Conservation (phyloP, 2,329 filamentous ascomycete genomes). For the Sporothrix pseudoabietina region DNA sequence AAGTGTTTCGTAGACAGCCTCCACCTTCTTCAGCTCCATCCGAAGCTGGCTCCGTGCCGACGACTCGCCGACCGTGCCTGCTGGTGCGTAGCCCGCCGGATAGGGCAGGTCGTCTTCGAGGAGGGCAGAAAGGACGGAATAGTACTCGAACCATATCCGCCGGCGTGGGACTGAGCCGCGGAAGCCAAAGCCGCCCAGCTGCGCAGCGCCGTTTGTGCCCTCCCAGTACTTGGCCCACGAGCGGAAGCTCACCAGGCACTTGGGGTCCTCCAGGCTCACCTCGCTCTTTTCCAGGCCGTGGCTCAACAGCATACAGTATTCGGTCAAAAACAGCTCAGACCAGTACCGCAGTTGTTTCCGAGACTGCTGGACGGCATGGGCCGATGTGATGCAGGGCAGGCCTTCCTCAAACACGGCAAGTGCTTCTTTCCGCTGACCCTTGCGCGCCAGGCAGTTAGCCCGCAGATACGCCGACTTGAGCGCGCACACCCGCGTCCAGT, state of each 20-base stretch:
- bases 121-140: slow-evolving; percentile 74
- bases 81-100: slow-evolving; percentile 49
- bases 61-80: slow-evolving; percentile 49
- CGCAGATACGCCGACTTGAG: slow-evolving; percentile 78
- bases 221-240: slow-evolving; percentile 74
- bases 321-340: slow-evolving; percentile 76
- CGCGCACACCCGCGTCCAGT: slow-evolving; percentile 82
- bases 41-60: slow-evolving; percentile 64
- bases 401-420: slow-evolving; percentile 67
- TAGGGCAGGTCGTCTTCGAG: slow-evolving; percentile 68
- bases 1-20: slow-evolving; percentile 76
- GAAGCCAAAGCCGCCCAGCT: slow-evolving; percentile 60
- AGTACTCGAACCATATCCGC: slow-evolving; percentile 83
- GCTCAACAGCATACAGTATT: slow-evolving; percentile 70
- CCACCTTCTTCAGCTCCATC: slow-evolving; percentile 76
- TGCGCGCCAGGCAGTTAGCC: slow-evolving; percentile 62
- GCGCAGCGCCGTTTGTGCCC: slow-evolving; percentile 47
- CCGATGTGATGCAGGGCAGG: slow-evolving; percentile 61
- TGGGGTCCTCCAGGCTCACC: slow-evolving; percentile 53
- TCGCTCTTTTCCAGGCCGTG: slow-evolving; percentile 57
- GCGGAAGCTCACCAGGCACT: slow-evolving; percentile 60
- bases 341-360: slow-evolving; percentile 72
- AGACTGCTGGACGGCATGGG: slow-evolving; percentile 55
- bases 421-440: slow-evolving; percentile 58
- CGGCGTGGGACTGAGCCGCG: slow-evolving; percentile 63